phyloP scores from a whole-genome alignment of 805 yeast genomes.

The Wickerhamiella sorbophila region DNA sequence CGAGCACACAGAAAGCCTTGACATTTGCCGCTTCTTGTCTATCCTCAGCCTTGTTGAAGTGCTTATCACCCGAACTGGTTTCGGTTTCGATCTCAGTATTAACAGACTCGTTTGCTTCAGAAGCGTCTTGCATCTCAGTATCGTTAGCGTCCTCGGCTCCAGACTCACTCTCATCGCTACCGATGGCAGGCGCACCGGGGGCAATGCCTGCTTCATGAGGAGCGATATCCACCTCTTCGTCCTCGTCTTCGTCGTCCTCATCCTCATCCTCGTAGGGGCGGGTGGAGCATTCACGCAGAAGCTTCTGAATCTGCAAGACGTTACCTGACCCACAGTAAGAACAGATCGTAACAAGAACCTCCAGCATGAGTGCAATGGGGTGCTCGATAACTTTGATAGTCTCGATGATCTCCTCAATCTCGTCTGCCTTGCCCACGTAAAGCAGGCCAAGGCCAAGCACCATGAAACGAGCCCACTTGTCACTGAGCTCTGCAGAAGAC shows the following conservation, averaged over 20 bases:
- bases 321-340: constrained; percentile 97
- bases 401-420: constrained; percentile 78
- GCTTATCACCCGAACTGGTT: constrained; percentile 5
- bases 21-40: constrained; percentile 28
- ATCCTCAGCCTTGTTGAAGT: constrained; percentile 22
- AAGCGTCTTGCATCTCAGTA: constrained; percentile 13
- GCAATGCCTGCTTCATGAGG: constrained; percentile 20
- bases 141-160: constrained; percentile 11
- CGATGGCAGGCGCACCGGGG: constrained; percentile 19
- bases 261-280: constrained; percentile 52
- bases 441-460: constrained; percentile 84
- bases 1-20: constrained; percentile 85
- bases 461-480: constrained; percentile 80
- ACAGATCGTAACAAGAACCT: constrained; percentile 79
- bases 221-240: constrained; percentile 16
- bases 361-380: constrained; percentile 79
- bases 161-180: constrained; percentile 12
- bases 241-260: constrained; percentile 26
- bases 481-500: constrained; percentile 56
- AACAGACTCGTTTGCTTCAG: constrained; percentile 5
- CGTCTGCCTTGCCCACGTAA: constrained; percentile 88
- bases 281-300: constrained; percentile 70
- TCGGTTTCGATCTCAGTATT: constrained; percentile 7
- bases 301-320: constrained; percentile 82
- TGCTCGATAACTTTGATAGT: constrained; percentile 91